These are phyloP conservation scores for Closterium sp. DNA, from an alignment of 139 green algal genomes.

Conservation along the genomic window DNA sequence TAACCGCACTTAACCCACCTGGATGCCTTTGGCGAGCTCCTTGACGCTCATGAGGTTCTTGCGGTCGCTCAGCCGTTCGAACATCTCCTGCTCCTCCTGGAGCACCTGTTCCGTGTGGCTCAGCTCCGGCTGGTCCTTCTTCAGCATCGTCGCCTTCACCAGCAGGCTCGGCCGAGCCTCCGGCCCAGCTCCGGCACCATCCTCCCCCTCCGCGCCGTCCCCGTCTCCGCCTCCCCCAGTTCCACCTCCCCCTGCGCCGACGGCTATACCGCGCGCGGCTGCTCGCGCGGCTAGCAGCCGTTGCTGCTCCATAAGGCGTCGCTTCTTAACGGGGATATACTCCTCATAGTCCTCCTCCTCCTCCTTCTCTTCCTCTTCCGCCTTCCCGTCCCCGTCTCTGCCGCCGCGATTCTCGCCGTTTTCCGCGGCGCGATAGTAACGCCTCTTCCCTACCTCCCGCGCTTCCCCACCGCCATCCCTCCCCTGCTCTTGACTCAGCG, in stretches of 20 bases:
- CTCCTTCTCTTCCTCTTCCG: not conserved
- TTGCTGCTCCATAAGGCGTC: constrained; percentile 68
- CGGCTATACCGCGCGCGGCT: not conserved
- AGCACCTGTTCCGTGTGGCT: constrained; percentile 67
- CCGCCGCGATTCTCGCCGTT: not conserved
- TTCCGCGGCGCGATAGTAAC: not conserved
- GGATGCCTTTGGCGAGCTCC: constrained; percentile 81
- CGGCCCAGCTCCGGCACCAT: not conserved
- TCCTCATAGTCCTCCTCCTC: constrained; percentile 56
- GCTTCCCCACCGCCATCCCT: not conserved
- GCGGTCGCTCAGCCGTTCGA: constrained; percentile 81
- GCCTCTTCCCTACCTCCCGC: not conserved
- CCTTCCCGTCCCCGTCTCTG: not conserved
- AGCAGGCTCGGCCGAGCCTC: constrained; percentile 31
- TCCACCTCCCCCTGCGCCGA: not conserved
- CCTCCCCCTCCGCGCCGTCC: not conserved
- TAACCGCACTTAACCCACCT: not conserved
- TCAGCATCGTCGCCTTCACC: constrained; percentile 35
- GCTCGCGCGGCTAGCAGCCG: constrained; percentile 49
- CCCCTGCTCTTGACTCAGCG: not conserved
- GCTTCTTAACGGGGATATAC: constrained; percentile 86
- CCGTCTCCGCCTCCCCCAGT: not conserved
- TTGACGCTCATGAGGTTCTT: constrained; percentile 86
- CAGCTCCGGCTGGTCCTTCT: constrained; percentile 54
- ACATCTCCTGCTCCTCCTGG: constrained; percentile 85